Evolutionary conservation across 495 filamentous ascomycete species (phyloP).

Genomic region (Aspergillus taichungensis): DNA sequence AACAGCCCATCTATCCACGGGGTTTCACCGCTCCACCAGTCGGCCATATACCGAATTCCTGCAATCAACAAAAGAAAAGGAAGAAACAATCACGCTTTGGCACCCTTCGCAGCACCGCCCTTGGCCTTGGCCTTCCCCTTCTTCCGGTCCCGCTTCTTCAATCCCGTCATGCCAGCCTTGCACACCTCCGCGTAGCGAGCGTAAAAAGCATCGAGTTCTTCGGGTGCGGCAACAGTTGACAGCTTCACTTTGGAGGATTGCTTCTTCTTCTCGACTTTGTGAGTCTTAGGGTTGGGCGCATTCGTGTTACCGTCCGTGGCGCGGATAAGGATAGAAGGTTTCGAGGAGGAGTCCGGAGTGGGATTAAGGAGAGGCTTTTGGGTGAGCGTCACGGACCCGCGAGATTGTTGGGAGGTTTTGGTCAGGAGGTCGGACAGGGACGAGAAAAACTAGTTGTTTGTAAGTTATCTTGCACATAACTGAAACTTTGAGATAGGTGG

Average conservation of each 20-base stretch:
- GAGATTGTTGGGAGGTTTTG: conserved; percentile 53
- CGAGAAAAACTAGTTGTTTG: conserved; percentile 65
- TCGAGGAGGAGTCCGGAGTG: conserved; percentile 40
- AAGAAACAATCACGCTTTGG: conserved; percentile 29
- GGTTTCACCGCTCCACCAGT: not conserved
- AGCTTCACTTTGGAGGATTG: conserved; percentile 59
- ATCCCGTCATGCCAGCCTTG: conserved; percentile 72
- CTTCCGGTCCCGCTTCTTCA: conserved; percentile 94
- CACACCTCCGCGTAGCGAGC: conserved; percentile 83
- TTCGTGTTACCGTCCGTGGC: conserved; percentile 63
- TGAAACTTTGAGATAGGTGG: not conserved
- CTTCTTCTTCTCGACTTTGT: conserved; percentile 26
- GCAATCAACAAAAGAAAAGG: not conserved
- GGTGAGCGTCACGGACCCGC: conserved; percentile 72
- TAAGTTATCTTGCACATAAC: conserved; percentile 11
- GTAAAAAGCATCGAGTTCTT: conserved; percentile 73
- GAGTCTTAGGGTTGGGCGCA: conserved; percentile 29
- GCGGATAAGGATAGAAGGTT: conserved; percentile 66
- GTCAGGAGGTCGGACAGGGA: conserved; percentile 68
- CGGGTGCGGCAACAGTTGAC: conserved; percentile 70
- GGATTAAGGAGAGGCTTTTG: conserved; percentile 55
- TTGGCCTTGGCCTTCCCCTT: conserved; percentile 69
- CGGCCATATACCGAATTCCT: not conserved
- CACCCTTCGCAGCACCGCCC: conserved; percentile 43
- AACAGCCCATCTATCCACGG: not conserved